Evolutionary conservation across 2,329 filamentous ascomycete genomes (phyloP).

Genomic region (Epichloe uncinata): DNA sequence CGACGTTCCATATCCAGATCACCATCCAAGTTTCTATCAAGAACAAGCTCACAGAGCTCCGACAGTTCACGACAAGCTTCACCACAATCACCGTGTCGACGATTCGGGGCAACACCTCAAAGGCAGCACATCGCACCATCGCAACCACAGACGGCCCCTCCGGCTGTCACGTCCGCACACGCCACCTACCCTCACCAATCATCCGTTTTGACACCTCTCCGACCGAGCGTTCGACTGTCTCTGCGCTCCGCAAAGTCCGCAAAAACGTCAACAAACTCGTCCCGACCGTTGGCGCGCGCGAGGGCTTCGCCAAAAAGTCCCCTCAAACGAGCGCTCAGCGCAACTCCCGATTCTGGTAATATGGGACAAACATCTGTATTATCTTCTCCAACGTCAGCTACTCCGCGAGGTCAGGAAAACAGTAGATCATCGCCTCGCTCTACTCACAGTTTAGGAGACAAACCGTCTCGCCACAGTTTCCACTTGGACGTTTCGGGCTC

Average conservation of each 20-base stretch:
- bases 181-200: slow-evolving; percentile 24
- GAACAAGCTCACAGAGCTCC: slow-evolving; percentile 33
- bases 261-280: slow-evolving; percentile 37
- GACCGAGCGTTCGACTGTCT: slow-evolving; percentile 53
- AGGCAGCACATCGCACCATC: slow-evolving; percentile 19
- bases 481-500: slow-evolving; percentile 44
- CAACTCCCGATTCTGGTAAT: slow-evolving; percentile 60
- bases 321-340: slow-evolving; percentile 60
- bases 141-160: slow-evolving; percentile 22
- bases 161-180: slow-evolving; percentile 17
- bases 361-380: slow-evolving; percentile 35
- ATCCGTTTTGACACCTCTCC: slow-evolving; percentile 50
- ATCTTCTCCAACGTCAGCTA: slow-evolving; percentile 21
- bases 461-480: slow-evolving; percentile 38
- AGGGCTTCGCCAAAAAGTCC: slow-evolving; percentile 71
- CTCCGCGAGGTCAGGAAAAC: slow-evolving; percentile 32
- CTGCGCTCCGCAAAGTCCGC: slow-evolving; percentile 49
- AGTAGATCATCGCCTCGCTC: slow-evolving; percentile 21
- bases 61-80: slow-evolving; percentile 32
- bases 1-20: slow-evolving; percentile 82
- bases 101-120: slow-evolving; percentile 25
- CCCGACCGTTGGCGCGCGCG: slow-evolving; percentile 41
- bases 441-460: slow-evolving; percentile 25
- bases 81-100: slow-evolving; percentile 40
- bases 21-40: slow-evolving; percentile 72